Percentiles rank a stretch among this genome's conserved stretches.
phyloP scores from a whole-genome alignment of 2,329 filamentous ascomycete genomes.

The Sclerotiophoma versabilis region DNA sequence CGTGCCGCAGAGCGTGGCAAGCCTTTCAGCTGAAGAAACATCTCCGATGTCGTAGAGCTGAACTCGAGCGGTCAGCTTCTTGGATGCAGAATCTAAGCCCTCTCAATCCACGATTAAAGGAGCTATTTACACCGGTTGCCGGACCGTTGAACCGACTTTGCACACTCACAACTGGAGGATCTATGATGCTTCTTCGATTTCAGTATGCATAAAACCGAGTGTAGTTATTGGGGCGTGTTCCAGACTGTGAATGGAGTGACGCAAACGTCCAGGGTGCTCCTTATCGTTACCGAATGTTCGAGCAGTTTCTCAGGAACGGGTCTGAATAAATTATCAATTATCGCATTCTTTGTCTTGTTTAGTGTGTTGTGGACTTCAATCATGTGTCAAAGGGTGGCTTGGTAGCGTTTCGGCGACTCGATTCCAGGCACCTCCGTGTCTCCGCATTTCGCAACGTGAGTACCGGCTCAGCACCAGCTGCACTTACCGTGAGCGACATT shows the following conservation, averaged over 20 bases:
- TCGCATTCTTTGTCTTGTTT: constrained; percentile 33
- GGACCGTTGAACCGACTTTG: not conserved
- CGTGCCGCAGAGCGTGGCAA: not conserved
- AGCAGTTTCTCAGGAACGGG: constrained; percentile 21
- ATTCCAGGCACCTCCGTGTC: constrained; percentile 38
- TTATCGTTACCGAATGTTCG: constrained; percentile 15
- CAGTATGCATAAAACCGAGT: not conserved
- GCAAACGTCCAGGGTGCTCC: constrained; percentile 7
- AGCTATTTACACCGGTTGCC: not conserved
- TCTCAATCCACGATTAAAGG: not conserved
- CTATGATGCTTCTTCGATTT: not conserved
- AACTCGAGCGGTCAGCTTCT: not conserved
- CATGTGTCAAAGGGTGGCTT: constrained; percentile 37
- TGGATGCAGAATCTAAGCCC: not conserved
- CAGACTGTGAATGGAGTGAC: constrained; percentile 2
- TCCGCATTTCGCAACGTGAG: constrained; percentile 28
- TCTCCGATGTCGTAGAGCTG: not conserved
- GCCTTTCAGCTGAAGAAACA: not conserved
- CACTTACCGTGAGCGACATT: not conserved
- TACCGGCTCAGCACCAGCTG: constrained; percentile 8
- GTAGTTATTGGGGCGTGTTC: constrained; percentile 5
- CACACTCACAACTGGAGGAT: not conserved
- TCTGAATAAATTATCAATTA: constrained; percentile 36
- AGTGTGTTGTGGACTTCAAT: constrained; percentile 15
- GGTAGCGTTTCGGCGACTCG: constrained; percentile 38